Evolutionary conservation across 1,284 basidiomycete genomes (phyloP), one percentile per base, ranked within the genome.

Genomic region (Pseudozyma tsukubaensis): DNA sequence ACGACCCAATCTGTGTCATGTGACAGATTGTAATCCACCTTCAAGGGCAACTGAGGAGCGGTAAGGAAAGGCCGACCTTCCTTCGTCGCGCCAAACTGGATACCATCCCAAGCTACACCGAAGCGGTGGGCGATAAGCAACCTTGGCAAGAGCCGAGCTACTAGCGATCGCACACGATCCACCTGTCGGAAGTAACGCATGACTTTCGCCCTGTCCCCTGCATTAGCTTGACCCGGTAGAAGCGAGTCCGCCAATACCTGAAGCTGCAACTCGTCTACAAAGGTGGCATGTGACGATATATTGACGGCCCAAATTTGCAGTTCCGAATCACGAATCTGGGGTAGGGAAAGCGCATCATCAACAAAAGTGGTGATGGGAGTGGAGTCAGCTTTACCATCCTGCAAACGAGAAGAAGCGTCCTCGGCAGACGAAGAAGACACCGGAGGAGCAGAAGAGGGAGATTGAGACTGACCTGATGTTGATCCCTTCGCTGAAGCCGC

Each of bases 1-100:
- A 79, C 75, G 19, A 84, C 78, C 80, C 80, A 84, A 36, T 82
- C 74, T 14, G 61, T 60, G 43, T 84, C 83, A 50, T 84, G 83
- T 12, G 80, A 72, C 24, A 83, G 52, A 56, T 84, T 84, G 58
- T 68, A 81, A 60, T 83, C 83, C 18, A 76, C 24, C 13, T 42
- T 34, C 18, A 32, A 13, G 4, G 37, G 13, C 1, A 37, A 6
- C 1, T 12, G 37, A 19, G 11, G 50, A 10, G 16, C 19, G 0
- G 29, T 18, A 8, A 68, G 5, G 18, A 42, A 78, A 4, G 78
- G 78, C 2, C 78, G 67, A 10, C 78, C 78, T 19, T 71, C 62
- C 0, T 7, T 37, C 13, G 70, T 72, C 0, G 62, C 18, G 1
- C 42, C 43, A 34, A 76, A 72, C 0, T 55, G 40, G 4, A 61